Evolutionary conservation across 2,329 filamentous ascomycete genomes (phyloP), one percentile per base, ranked within the genome.

Genomic region (Fusarium longipes): DNA sequence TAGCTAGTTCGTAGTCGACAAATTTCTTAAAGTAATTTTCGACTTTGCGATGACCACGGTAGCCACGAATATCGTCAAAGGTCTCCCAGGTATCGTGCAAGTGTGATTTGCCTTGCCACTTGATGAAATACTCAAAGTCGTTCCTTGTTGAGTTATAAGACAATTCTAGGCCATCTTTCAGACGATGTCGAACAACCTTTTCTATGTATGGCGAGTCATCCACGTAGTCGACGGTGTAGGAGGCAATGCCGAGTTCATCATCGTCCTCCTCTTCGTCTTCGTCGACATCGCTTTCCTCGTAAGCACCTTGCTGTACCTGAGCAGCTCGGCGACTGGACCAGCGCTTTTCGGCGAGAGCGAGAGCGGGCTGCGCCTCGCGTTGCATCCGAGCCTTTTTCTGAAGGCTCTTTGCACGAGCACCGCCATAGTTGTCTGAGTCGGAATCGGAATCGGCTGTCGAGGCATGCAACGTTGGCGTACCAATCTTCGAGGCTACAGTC

Each of bases 31-130:
- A 94, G 81, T 98, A 99, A 77, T 99, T 99, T 75, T 98, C 96
- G 9, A 99, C 85, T 59, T 94, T 93, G 47, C 94, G 92, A 69
- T 91, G 90, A 63, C 96, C 95, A 65, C 93, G 92, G 75, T 90
- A 91, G n/a, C 89, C 87, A 24, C 88, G 85, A 27, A 97, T 86
- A 20, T 84, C 86, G 55, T 92, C 89, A 60, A 90, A 90, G 0
- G 89, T 90, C 78, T 98, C 94, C 95, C 96, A 99, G 0, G 93
- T 97, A 57, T 96, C 92, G 81, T 99, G 96, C 71, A 97, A 90
- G 77, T 99, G 93, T 12, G 96, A 97, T 79, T 93, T 93, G 70
- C 91, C 93, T 79, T 97, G 93, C 96, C 96, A 99, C 82, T 99
- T 99, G 79, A 99, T 93, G 79, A 90, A 87, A 72, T 85, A 99